Evolutionary conservation across 2,329 filamentous ascomycete genomes (phyloP).

Genomic region (Fusarium tuaranense): DNA sequence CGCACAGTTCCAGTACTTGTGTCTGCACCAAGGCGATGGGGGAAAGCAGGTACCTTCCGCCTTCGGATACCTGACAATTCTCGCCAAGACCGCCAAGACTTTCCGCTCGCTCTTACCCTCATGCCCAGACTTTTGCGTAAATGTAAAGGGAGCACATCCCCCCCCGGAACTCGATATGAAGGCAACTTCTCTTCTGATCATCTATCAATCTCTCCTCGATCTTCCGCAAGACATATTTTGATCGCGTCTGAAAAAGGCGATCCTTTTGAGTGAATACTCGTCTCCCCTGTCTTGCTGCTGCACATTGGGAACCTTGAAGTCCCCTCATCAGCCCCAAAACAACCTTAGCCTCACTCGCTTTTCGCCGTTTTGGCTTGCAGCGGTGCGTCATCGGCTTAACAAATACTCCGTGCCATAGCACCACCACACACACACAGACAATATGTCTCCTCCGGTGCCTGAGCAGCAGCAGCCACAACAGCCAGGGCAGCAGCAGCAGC

Average conservation of each 20-base stretch:
- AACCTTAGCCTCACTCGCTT: conserved; percentile 27
- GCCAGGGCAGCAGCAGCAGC: conserved; percentile 35
- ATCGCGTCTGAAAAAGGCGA: neutral
- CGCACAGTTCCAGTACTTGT: conserved; percentile 25
- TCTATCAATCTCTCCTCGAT: conserved; percentile 20
- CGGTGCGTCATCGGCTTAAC: conserved; percentile 34
- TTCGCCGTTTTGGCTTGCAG: conserved; percentile 20
- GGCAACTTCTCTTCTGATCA: conserved; percentile 39
- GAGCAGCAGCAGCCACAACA: conserved; percentile 41
- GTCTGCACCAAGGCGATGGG: fast-evolving
- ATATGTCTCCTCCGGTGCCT: conserved; percentile 50
- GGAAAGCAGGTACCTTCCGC: neutral
- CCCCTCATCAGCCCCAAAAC: neutral
- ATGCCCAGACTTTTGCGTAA: conserved; percentile 50
- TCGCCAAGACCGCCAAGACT: conserved; percentile 52
- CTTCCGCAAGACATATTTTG: conserved; percentile 2
- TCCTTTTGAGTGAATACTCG: neutral
- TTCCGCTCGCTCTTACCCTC: conserved; percentile 53
- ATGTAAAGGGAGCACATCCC: conserved; percentile 52
- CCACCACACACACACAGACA: neutral
- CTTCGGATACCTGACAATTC: conserved; percentile 30
- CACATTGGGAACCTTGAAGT: neutral
- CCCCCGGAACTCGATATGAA: conserved; percentile 43
- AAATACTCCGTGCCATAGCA: conserved; percentile 31
- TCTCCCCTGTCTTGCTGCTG: neutral